phyloP scores from a whole-genome alignment of 352 stramenopile species.

The Phytopythium sindhum region DNA sequence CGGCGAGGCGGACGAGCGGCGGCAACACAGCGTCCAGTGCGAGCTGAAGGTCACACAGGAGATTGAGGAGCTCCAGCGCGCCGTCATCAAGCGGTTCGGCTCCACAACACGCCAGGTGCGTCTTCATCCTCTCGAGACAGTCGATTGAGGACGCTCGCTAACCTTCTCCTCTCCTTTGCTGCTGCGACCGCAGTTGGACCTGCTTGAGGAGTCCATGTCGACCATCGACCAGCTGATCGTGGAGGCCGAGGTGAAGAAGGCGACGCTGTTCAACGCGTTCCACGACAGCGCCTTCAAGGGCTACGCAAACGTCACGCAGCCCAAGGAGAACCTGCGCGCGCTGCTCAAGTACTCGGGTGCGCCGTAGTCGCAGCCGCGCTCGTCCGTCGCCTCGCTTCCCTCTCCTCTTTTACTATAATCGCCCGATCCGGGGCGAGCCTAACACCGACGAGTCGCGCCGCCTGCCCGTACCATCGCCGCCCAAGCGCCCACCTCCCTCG shows the following conservation, averaged over 20 bases:
- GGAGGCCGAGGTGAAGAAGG: slow-evolving; percentile 67
- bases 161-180: neutral
- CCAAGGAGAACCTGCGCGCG: slow-evolving; percentile 68
- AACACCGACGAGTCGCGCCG: neutral
- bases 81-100: slow-evolving; percentile 36
- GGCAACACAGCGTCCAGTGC: slow-evolving; percentile 20
- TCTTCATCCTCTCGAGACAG: neutral
- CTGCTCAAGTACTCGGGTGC: slow-evolving; percentile 29
- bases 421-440: neutral
- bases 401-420: slow-evolving; percentile 6
- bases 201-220: slow-evolving; percentile 62
- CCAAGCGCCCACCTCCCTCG: neutral
- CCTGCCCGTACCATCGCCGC: neutral
- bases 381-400: no score
- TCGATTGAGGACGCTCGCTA: neutral
- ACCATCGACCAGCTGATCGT: slow-evolving; percentile 61
- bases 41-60: slow-evolving; percentile 42
- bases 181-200: slow-evolving; percentile 27
- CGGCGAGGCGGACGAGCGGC: neutral
- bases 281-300: slow-evolving; percentile 76
- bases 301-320: slow-evolving; percentile 53
- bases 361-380: slow-evolving; percentile 3
- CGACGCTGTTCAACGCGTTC: slow-evolving; percentile 65
- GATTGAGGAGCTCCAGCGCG: slow-evolving; percentile 44
- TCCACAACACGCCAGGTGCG: slow-evolving; percentile 42